These are phyloP conservation scores for Kappamyces sp. DNA, from an alignment of 192 early-diverging fungal genomes.

Conservation along the genomic window DNA sequence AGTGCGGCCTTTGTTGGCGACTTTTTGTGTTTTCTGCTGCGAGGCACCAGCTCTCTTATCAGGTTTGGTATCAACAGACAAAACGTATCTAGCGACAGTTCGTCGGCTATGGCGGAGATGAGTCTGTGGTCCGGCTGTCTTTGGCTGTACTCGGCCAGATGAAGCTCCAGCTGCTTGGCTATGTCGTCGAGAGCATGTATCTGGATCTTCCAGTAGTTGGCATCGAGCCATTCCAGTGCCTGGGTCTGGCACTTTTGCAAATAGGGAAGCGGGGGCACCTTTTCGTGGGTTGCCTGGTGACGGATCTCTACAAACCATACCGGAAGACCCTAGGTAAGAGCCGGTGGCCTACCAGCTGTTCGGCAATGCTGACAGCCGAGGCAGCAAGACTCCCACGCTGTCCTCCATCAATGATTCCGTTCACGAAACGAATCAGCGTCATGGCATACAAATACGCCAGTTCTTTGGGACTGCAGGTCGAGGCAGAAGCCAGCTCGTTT, in stretches of 20 bases:
- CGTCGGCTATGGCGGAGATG: background rate
- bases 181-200: background rate
- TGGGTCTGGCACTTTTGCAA: conserved; percentile 39
- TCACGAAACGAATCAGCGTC: conserved; percentile 54
- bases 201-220: conserved; percentile 39
- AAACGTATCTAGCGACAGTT: conserved; percentile 4
- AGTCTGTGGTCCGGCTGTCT: conserved; percentile 2
- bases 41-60: background rate
- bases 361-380: conserved; percentile 39
- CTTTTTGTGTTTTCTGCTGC: conserved; percentile 13
- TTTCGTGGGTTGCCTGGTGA: conserved; percentile 50
- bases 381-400: conserved; percentile 46
- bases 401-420: conserved; percentile 45
- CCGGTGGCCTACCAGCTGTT: conserved; percentile 20
- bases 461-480: conserved; percentile 24
- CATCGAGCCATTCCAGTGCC: conserved; percentile 45
- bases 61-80: background rate
- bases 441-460: conserved; percentile 42
- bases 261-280: conserved; percentile 36
- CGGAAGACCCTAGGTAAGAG: conserved; percentile 31
- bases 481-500: conserved; percentile 26
- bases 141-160: background rate
- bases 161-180: background rate
- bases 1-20: conserved; percentile 7
- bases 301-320: conserved; percentile 56